A percentile compares a stretch with the other conserved stretches of the same genome.
phyloP scores from a whole-genome alignment of 169 alveolate genomes.

The Cryptosporidium viatorum region DNA sequence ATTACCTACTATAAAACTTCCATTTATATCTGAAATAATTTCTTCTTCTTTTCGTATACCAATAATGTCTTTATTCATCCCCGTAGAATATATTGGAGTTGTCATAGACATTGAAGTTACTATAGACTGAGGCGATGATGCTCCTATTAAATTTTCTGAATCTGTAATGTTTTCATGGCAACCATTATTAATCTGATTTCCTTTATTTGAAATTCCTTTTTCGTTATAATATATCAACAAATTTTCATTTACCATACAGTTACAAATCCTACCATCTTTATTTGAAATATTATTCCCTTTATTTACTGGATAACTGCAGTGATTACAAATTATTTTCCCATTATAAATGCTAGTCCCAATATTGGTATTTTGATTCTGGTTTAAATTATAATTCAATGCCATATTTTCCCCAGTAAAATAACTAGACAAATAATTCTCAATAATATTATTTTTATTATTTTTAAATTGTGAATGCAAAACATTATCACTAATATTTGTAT shows the following conservation, averaged over 20 bases:
- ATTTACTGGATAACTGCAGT: slow-evolving; percentile 13
- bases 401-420: slow-evolving; percentile 19
- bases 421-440: slow-evolving; percentile 24
- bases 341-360: background rate
- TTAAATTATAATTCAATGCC: slow-evolving; percentile 15
- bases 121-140: slow-evolving; percentile 50
- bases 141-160: slow-evolving; percentile 10
- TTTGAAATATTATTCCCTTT: background rate
- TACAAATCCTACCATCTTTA: slow-evolving; percentile 22
- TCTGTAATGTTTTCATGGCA: background rate
- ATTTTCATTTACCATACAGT: slow-evolving; percentile 32
- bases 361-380: slow-evolving; percentile 8
- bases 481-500: background rate
- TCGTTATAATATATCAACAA: background rate
- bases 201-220: slow-evolving; percentile 1
- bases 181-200: slow-evolving; percentile 4
- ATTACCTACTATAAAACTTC: background rate
- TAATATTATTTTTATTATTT: background rate
- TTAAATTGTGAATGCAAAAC: slow-evolving; percentile 16
- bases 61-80: slow-evolving; percentile 12
- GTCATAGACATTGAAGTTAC: slow-evolving; percentile 32
- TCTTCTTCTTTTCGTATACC: slow-evolving; percentile 44
- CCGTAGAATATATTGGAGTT: slow-evolving; percentile 38
- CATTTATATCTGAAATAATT: slow-evolving; percentile 10
- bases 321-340: slow-evolving; percentile 8